A percentile compares a stretch with the other conserved stretches of the same genome.
Conservation (phyloP, 2,329 filamentous ascomycete genomes). For the Cytospora paraplurivora region DNA sequence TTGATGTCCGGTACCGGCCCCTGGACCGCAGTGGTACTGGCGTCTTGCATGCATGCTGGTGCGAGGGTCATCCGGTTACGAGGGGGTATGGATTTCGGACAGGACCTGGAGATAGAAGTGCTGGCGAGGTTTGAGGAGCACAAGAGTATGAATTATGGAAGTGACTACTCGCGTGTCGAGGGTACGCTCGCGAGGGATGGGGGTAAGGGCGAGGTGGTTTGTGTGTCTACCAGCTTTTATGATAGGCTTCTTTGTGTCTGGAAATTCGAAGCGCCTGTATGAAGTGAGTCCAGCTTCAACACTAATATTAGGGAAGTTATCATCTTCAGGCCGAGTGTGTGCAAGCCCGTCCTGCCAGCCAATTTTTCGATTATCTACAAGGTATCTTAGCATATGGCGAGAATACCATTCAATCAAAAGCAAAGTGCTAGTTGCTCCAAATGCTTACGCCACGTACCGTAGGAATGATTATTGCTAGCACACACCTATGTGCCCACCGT, state of each 20-base stretch:
- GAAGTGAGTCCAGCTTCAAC: background rate
- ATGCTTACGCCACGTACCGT: too few relatives aligned
- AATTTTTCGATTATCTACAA: too few relatives aligned
- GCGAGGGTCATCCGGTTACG: conserved; percentile 61
- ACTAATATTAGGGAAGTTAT: background rate
- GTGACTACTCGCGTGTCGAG: conserved; percentile 60
- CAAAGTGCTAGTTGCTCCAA: too few relatives aligned
- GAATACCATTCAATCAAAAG: too few relatives aligned
- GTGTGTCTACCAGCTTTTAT: conserved; percentile 77
- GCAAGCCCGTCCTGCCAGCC: too few relatives aligned
- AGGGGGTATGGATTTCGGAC: conserved; percentile 35
- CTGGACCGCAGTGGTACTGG: conserved; percentile 51
- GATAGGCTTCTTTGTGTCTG: conserved; percentile 72
- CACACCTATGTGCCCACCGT: too few relatives aligned
- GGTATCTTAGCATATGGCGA: too few relatives aligned
- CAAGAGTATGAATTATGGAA: conserved; percentile 93
- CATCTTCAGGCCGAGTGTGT: background rate
- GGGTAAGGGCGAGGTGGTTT: conserved; percentile 40
- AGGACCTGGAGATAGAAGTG: conserved; percentile 63
- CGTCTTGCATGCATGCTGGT: conserved; percentile 93
- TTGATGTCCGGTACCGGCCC: conserved; percentile 31
- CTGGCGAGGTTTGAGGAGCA: conserved; percentile 79
- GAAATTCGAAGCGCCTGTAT: conserved; percentile 40
- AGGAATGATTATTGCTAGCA: too few relatives aligned
- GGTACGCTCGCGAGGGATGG: conserved; percentile 28